Base-by-base conservation (phyloP, 2,329 filamentous ascomycete species). In the Delphinella strobiligena region DNA sequence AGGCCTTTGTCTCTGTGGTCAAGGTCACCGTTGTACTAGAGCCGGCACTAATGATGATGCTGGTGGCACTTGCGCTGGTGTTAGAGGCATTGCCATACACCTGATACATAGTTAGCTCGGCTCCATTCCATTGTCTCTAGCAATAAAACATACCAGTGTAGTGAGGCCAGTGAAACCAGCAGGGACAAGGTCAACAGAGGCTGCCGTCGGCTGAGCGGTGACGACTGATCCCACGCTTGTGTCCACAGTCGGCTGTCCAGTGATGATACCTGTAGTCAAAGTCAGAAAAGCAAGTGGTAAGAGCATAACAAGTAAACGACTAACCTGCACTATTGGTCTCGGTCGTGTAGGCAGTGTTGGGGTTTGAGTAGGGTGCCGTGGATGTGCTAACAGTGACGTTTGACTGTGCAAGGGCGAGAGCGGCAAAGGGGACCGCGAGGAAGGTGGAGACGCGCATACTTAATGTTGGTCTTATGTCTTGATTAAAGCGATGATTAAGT, bases 291-390 rank as follows among this genome's bases (percentile, higher is more conserved):
- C n/a, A n/a, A n/a, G n/a, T n/a, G n/a, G n/a, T n/a, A n/a, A n/a
- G n/a, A n/a, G n/a, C n/a, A n/a, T n/a, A n/a, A n/a, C n/a, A n/a
- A n/a, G n/a, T n/a, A n/a, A n/a, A n/a, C n/a, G n/a, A n/a, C n/a
- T n/a, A n/a, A n/a, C n/a, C n/a, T n/a, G n/a, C n/a, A n/a, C n/a
- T 64, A 57, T 71, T 64, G 45, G 68, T 71, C 56, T 62, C 41
- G 17, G 64, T 64, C 18, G 66, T 58, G 56, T 60, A 69, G 40
- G 55, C 50, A 31, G 63, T 68, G 44, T 57, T 55, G 11, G 58
- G 58, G 56, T 69, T 68, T 14, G 51, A 51, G 59, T 68, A 61
- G 14, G 50, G 34, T 8, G 7, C 22, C 22, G 22, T 7, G 22
- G 7, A 7, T 27, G 22, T 27, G 22, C 22, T 27, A 36, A 37